Base-by-base conservation (phyloP, 164 flowering plant species). In the Buxus sempervirens region DNA sequence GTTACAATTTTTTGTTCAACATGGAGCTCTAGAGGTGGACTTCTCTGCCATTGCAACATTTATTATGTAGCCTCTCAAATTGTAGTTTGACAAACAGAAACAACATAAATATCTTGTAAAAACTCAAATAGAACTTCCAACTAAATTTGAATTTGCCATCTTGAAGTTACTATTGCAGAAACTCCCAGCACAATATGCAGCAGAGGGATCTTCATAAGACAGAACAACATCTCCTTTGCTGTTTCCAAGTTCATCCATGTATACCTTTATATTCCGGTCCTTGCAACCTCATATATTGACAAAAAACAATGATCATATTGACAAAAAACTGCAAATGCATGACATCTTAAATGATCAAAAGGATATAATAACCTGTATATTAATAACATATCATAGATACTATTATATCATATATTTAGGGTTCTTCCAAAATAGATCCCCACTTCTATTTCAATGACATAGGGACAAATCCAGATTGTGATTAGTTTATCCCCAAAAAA, bases 281-380 rank as follows among this genome's bases (percentile, higher is more conserved):
- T 96, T 96, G 72, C 90, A 96, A 32, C 99, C 99, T 28, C 97
- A 96, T 90, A 98, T 95, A 68, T 23, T n/a, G n/a, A n/a, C n/a
- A n/a, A 70, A 4, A 32, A 69, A 54, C 7, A 62, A 27, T 25
- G 28, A 28, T 6, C 67, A 60, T 45, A 42, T 65, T 49, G 65
- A 49, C 28, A 58, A 24, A 18, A n/a, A n/a, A 10, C 5, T 36
- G 41, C 59, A 21, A 48, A 25, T 28, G 28, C 48, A 28, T 6
- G 58, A 18, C 55, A 24, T 24, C 23, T 14, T 20, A 63, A 16
- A n/a, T 15, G 25, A 10, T 27, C n/a, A 21, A 38, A 63, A 16
- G 4, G n/a, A 41, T 16, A 2, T 45, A 9, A 20, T 45, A 15
- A 1, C 9, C 16, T 45, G 12, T 6, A 32, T 7, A 32, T 7